These are phyloP conservation scores for slime mould (Dictyostelium discoideum) DNA, from an alignment of 78 protist species.

Conservation along the genomic window dicty_2.7 NC_007091.3:4461501-4462000, in stretches of 20 bases:
- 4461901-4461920: background rate
- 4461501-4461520: background rate
- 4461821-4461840: background rate
- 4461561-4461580: background rate
- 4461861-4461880: background rate
- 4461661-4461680: background rate
- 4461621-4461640: background rate
- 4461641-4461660: background rate
- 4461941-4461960: background rate
- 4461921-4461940: constrained; percentile 38
- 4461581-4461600: background rate
- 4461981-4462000: constrained; percentile 80
- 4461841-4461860: background rate
- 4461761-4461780: constrained; percentile 2
- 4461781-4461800: constrained; percentile 31
- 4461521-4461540: background rate
- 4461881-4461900: constrained; percentile 18
- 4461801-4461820: background rate
- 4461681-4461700: background rate
- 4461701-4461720: constrained; percentile 31
- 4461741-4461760: constrained; percentile 7
- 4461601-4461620: background rate
- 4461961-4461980: constrained; percentile 59
- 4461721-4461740: background rate
- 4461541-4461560: background rate